A percentile compares a stretch with the other conserved stretches of the same genome.
Conservation (phyloP, 768 basidiomycete genomes). For the Cyclocybe aegerita region DNA sequence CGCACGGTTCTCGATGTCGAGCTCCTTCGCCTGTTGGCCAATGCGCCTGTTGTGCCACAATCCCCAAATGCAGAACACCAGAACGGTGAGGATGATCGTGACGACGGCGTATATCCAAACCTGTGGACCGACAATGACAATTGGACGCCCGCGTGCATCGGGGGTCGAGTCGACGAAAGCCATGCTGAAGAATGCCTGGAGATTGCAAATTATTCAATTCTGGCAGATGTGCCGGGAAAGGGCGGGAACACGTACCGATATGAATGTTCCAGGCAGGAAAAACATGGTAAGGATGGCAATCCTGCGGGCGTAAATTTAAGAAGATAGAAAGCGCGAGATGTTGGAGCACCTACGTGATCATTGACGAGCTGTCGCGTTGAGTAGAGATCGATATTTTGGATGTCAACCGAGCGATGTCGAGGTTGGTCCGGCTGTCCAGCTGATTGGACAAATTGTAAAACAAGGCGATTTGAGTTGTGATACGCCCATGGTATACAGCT, state of each 20-base stretch:
- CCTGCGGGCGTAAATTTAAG: background rate
- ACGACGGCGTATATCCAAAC: slow-evolving; percentile 8
- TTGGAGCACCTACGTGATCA: slow-evolving; percentile 9
- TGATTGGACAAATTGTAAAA: slow-evolving; percentile 5
- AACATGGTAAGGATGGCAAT: slow-evolving; percentile 9
- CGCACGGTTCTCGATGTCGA: no score
- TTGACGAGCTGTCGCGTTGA: slow-evolving; percentile 9
- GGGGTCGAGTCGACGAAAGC: slow-evolving; percentile 5
- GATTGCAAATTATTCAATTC: background rate
- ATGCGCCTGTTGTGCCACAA: background rate
- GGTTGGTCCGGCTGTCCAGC: slow-evolving; percentile 2
- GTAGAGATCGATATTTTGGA: slow-evolving; percentile 3
- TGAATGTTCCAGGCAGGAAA: slow-evolving; percentile 11
- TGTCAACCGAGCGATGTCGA: slow-evolving; percentile 5
- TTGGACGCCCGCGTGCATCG: background rate
- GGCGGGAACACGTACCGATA: slow-evolving; percentile 2
- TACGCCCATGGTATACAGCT: background rate
- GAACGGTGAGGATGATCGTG: slow-evolving; percentile 8
- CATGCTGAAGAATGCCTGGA: slow-evolving; percentile 10
- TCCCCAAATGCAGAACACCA: slow-evolving; percentile 9
- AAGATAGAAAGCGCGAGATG: background rate
- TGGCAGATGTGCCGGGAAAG: background rate
- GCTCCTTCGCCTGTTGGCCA: no score
- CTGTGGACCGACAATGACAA: slow-evolving; percentile 1
- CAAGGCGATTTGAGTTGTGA: slow-evolving; percentile 1